Percentiles rank a stretch among this genome's conserved stretches.
Conservation (phyloP, 371 early-diverging fungal genomes). For the Lichtheimia corymbifera region DNA sequence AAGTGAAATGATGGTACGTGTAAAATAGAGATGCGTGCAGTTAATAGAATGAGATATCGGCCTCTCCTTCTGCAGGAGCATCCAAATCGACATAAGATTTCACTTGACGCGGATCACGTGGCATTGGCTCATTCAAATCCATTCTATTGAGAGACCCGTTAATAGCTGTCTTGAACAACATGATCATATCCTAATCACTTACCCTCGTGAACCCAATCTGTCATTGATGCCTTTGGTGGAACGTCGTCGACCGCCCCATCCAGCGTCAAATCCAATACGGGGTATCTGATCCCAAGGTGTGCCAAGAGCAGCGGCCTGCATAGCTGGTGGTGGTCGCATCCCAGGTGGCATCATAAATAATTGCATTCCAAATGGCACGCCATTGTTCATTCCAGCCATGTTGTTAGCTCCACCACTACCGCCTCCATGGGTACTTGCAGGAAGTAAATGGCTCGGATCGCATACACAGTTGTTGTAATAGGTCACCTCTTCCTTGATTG, state of each 20-base stretch:
- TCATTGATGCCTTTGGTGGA: slow-evolving; percentile 9
- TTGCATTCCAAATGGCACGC: slow-evolving; percentile 31
- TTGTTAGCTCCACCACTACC: slow-evolving; percentile 2
- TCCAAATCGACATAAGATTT: slow-evolving; percentile 89
- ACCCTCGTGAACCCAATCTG: slow-evolving; percentile 8
- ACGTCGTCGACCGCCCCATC: slow-evolving; percentile 8
- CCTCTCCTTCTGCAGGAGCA: slow-evolving; percentile 84
- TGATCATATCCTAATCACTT: neutral
- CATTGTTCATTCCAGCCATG: slow-evolving; percentile 10
- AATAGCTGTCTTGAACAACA: neutral
- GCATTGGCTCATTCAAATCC: slow-evolving; percentile 37
- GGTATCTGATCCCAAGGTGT: slow-evolving; percentile 70
- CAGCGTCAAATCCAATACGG: slow-evolving; percentile 62
- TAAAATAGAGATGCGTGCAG: neutral
- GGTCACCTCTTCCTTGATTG: slow-evolving; percentile 58
- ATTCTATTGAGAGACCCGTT: slow-evolving; percentile 10
- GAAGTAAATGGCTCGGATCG: slow-evolving; percentile 71
- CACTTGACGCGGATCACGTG: slow-evolving; percentile 72
- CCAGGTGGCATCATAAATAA: slow-evolving; percentile 24
- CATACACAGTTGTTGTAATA: slow-evolving; percentile 88
- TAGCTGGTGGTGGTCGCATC: slow-evolving; percentile 22
- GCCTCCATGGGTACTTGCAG: slow-evolving; percentile 2
- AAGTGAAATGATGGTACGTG: too few relatives aligned
- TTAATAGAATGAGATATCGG: slow-evolving; percentile 58
- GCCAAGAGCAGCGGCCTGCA: slow-evolving; percentile 46